Evolutionary conservation across 1,139 yeast species (phyloP).

Genomic region (Taphrina flavorubra): DNA sequence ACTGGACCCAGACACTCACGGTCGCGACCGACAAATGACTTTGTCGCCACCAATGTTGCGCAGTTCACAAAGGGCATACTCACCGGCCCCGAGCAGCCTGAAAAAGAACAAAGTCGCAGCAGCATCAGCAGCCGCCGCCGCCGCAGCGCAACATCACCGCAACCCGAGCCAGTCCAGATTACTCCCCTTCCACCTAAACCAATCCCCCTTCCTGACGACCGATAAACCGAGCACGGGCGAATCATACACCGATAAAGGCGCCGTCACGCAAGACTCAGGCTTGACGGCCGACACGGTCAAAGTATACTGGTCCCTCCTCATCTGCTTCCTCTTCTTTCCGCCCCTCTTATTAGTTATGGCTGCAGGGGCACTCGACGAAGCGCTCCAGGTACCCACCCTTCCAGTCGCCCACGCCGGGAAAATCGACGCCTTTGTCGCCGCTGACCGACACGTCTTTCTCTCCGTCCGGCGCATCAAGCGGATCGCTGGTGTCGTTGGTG

Average conservation of each 20-base stretch:
- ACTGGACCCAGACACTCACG: constrained; percentile 14
- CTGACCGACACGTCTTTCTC: constrained; percentile 14
- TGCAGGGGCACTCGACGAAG: constrained; percentile 21
- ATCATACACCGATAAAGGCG: neutral
- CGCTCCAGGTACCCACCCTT: constrained; percentile 20
- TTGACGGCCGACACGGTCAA: constrained; percentile 7
- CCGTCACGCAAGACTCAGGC: neutral
- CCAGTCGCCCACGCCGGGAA: neutral
- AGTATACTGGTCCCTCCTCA: constrained; percentile 19
- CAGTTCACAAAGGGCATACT: neutral
- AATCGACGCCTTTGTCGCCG: neutral
- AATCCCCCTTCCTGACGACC: constrained; percentile 25
- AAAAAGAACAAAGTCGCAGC: neutral
- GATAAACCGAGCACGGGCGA: constrained; percentile 20
- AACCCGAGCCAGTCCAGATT: constrained; percentile 15
- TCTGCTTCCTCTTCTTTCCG: constrained; percentile 18
- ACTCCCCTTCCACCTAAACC: constrained; percentile 24
- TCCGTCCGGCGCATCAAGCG: constrained; percentile 21
- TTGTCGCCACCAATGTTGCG: constrained; percentile 6
- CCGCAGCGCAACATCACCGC: constrained; percentile 13
- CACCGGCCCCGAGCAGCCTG: neutral
- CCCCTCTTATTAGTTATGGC: constrained; percentile 29
- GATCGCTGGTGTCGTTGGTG: constrained; percentile 17
- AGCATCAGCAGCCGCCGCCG: neutral
- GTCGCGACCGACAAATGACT: neutral